A percentile compares a stretch with the other conserved stretches of the same genome.
Evolutionary conservation across 2,329 filamentous ascomycete species (phyloP).

Genomic region (Zarea fungicola): DNA sequence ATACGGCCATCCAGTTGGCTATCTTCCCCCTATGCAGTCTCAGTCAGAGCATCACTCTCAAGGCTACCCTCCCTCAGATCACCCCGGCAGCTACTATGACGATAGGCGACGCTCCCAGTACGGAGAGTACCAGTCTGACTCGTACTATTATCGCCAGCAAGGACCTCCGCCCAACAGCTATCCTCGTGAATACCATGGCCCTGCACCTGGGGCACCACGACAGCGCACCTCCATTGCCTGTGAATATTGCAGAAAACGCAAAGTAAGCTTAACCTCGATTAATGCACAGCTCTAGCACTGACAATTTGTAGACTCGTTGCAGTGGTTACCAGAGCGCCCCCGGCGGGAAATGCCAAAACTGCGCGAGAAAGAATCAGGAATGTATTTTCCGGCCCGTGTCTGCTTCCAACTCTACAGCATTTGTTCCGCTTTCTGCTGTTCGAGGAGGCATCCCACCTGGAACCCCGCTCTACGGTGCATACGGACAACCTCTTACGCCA

Average conservation of each 20-base stretch:
- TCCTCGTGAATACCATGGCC: constrained; percentile 23
- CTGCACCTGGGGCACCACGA: constrained; percentile 38
- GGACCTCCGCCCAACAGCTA: constrained; percentile 26
- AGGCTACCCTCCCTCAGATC: constrained; percentile 36
- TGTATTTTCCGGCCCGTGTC: constrained; percentile 58
- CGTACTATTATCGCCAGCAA: constrained; percentile 30
- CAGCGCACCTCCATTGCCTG: constrained; percentile 57
- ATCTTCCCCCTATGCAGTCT: constrained; percentile 34
- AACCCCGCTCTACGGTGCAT: constrained; percentile 52
- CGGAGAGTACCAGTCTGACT: constrained; percentile 29
- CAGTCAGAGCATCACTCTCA: constrained; percentile 29
- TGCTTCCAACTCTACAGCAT: constrained; percentile 50
- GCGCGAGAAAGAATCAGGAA: constrained; percentile 56
- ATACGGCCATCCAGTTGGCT: constrained; percentile 24
- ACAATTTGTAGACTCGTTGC: constrained; percentile 47
- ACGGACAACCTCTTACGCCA: constrained; percentile 47
- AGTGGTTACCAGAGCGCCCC: constrained; percentile 55
- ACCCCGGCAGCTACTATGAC: constrained; percentile 33
- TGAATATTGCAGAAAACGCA: constrained; percentile 56
- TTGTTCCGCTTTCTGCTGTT: constrained; percentile 54
- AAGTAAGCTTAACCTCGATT: constrained; percentile 35
- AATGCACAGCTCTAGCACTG: background rate
- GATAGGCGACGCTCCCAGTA: constrained; percentile 32
- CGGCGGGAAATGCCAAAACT: constrained; percentile 56
- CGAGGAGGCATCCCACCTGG: constrained; percentile 54